A percentile compares a stretch with the other conserved stretches of the same genome.
These are phyloP conservation scores for Cucumis variabilis DNA, from an alignment of 331 rosid species.

Conservation along the genomic window DNA sequence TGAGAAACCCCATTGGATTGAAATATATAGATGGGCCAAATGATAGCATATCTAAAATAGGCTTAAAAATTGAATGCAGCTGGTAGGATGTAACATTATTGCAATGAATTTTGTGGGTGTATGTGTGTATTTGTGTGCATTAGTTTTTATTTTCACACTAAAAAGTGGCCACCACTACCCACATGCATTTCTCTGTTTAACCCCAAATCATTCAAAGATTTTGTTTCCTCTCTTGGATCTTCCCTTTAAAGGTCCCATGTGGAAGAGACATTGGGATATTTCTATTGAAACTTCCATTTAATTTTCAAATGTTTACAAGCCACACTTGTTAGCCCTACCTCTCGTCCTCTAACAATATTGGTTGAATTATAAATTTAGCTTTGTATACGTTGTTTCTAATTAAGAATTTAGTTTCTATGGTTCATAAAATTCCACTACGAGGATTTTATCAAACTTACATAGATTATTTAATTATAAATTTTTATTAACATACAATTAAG, in stretches of 20 bases:
- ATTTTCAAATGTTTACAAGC: background rate
- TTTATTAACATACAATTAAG: too few relatives aligned
- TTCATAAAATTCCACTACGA: too few relatives aligned
- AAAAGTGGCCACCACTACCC: conserved; percentile 25
- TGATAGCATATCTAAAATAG: conserved; percentile 14
- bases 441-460: too few relatives aligned
- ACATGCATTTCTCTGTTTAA: conserved; percentile 23
- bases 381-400: too few relatives aligned
- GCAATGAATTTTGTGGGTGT: background rate
- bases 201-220: conserved; percentile 28
- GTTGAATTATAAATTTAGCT: too few relatives aligned
- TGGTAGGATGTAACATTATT: conserved; percentile 22
- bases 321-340: conserved; percentile 4
- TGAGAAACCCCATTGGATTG: background rate
- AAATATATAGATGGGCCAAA: conserved; percentile 26
- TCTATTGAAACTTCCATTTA: background rate
- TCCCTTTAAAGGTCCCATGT: conserved; percentile 10
- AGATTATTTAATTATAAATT: too few relatives aligned
- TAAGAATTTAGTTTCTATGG: too few relatives aligned
- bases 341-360: too few relatives aligned
- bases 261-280: conserved; percentile 4
- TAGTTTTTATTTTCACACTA: background rate
- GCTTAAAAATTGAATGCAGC: conserved; percentile 23
- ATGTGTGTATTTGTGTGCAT: background rate
- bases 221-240: conserved; percentile 24